Evolutionary conservation across 2,329 filamentous ascomycete genomes (phyloP).

Genomic region (Nemania abortiva): DNA sequence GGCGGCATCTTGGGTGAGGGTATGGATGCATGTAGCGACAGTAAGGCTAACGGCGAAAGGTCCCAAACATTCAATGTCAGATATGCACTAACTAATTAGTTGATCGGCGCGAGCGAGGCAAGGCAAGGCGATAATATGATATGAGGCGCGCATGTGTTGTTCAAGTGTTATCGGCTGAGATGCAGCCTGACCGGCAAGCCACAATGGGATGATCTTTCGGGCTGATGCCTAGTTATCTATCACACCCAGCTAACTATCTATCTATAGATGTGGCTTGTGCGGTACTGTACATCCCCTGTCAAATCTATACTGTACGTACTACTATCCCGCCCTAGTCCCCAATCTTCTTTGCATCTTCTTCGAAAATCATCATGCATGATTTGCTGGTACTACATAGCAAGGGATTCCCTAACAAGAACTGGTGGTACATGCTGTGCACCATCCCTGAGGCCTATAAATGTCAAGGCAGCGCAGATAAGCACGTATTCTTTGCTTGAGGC

Average conservation of each 20-base stretch:
- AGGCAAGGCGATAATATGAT: constrained; percentile 12
- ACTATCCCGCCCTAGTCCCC: neutral
- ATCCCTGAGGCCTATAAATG: neutral
- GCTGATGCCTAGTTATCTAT: neutral
- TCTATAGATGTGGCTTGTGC: constrained; percentile 20
- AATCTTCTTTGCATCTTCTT: neutral
- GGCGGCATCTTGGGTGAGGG: constrained; percentile 71
- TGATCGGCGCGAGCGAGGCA: constrained; percentile 24
- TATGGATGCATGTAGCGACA: constrained; percentile 39
- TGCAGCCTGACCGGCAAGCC: constrained; percentile 35
- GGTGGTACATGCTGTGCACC: neutral
- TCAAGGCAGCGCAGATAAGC: neutral
- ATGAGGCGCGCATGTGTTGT: constrained; percentile 25
- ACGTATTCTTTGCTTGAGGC: constrained; percentile 1
- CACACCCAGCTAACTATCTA: no score
- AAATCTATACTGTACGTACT: neutral
- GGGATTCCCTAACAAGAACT: constrained; percentile 1
- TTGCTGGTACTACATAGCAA: neutral
- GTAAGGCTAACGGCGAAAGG: constrained; percentile 19
- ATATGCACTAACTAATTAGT: constrained; percentile 15
- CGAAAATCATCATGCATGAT: neutral
- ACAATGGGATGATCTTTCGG: constrained; percentile 17
- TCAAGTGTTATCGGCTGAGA: constrained; percentile 10
- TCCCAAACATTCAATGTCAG: constrained; percentile 19
- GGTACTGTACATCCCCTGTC: neutral